phyloP scores from a whole-genome alignment of 192 early-diverging fungal genomes.

The Umbelopsis sp. region DNA sequence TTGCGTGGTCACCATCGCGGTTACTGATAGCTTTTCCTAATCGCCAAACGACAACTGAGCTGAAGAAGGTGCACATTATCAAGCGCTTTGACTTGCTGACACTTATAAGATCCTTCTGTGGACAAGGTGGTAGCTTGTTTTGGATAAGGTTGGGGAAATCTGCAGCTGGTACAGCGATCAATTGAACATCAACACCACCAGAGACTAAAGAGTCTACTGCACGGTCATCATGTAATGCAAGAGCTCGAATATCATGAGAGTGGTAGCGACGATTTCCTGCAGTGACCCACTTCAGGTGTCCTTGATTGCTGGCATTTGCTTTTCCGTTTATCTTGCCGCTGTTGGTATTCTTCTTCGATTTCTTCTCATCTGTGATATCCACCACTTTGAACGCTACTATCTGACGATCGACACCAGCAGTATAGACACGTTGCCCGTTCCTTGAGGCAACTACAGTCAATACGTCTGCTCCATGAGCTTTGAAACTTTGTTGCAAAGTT shows the following conservation, averaged over 20 bases:
- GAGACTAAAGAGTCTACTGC: conserved; percentile 74
- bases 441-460: conserved; percentile 74
- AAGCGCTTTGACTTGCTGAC: conserved; percentile 64
- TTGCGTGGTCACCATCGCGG: conserved; percentile 32
- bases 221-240: conserved; percentile 75
- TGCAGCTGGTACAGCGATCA: conserved; percentile 59
- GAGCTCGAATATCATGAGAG: conserved; percentile 90
- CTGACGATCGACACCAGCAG: conserved; percentile 90
- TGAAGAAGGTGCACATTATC: conserved; percentile 63
- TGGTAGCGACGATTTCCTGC: conserved; percentile 89
- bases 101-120: conserved; percentile 56
- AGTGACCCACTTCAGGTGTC: conserved; percentile 68
- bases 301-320: conserved; percentile 24
- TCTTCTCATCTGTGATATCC: conserved; percentile 41
- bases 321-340: conserved; percentile 22
- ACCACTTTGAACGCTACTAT: conserved; percentile 68
- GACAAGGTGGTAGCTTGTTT: conserved; percentile 64
- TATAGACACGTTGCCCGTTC: conserved; percentile 75
- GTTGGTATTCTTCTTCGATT: conserved; percentile 26
- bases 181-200: conserved; percentile 82
- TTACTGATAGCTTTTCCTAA: conserved; percentile 62
- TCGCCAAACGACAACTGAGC: conserved; percentile 80
- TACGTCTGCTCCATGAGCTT: conserved; percentile 85
- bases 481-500: conserved; percentile 70
- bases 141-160: conserved; percentile 65